Percentiles rank a stretch among this genome's conserved stretches.
Conservation (phyloP, 179 eudicot genomes). For the Actinidia arguta region DNA sequence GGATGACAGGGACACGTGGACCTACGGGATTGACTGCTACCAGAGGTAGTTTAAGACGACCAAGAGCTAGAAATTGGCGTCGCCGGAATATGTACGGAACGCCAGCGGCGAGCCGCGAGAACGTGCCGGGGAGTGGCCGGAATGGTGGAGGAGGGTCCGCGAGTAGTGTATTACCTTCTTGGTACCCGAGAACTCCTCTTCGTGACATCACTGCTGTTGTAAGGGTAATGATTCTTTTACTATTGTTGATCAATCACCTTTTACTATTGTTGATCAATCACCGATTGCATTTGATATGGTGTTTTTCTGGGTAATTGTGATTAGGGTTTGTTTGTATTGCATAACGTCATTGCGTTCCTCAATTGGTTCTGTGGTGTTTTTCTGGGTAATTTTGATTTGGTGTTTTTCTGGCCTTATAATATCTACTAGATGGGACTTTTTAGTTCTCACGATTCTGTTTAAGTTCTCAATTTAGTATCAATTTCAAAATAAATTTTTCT, state of each 20-base stretch:
- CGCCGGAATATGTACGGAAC: conserved; percentile 26
- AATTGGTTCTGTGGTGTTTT: no score
- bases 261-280: no score
- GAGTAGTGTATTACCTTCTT: conserved; percentile 57
- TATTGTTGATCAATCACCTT: no score
- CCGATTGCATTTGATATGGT: no score
- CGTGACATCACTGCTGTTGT: conserved; percentile 64
- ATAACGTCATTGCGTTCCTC: no score
- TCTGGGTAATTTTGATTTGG: no score
- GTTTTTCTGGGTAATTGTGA: no score
- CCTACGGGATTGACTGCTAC: conserved; percentile 9
- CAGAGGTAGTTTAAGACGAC: conserved; percentile 10
- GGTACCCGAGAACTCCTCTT: conserved; percentile 85
- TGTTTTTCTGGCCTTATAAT: no score
- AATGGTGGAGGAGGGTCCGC: conserved; percentile 19
- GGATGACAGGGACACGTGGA: conserved; percentile 14
- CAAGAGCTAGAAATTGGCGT: conserved; percentile 16
- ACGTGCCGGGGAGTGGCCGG: conserved; percentile 20
- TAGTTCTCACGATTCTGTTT: neutral
- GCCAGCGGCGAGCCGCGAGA: conserved; percentile 25
- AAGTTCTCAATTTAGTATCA: neutral
- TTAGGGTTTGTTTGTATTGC: no score
- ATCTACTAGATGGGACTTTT: no score
- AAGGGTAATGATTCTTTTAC: conserved; percentile 48
- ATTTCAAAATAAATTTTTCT: neutral